Evolutionary conservation across 768 basidiomycete genomes (phyloP), one percentile per base, ranked within the genome.

Genomic region (Cubamyces sp.): DNA sequence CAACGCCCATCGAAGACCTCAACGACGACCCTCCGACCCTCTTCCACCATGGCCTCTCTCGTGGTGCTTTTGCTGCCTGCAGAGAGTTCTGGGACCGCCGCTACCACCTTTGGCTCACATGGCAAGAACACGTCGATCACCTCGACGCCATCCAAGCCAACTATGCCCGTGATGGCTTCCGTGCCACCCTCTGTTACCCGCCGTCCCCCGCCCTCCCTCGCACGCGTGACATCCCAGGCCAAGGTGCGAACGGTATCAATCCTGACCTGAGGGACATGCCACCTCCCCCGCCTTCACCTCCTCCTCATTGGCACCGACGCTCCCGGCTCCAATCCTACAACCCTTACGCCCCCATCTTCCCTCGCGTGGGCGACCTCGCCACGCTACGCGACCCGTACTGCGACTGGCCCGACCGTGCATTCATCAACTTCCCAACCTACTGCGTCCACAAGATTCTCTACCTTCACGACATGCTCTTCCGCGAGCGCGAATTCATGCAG

Each of bases 341-440:
- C 34, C 54, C 63, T 14, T 52, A 57, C 25, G 19, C 54, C 7
- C 42, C 54, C 16, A 57, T 64, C 54, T 64, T 60, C 19, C 63
- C 63, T 1, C 58, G 63, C 16, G 1, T 60, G 15, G 63, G 63
- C 34, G 59, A 64, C 49, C 39, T 64, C 28, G 9, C 30, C 15
- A 48, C 59, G 2, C 25, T 64, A 23, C 58, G 58, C 42, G 55
- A 64, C 26, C 58, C 58, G 4, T 34, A 34, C 26, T 54, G 58
- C 45, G 63, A 64, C 58, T 40, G 30, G 45, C 14, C 25, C 21
- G 63, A 64, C 54, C 40, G 63, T 7, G 43, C 42, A 19, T 64
- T 56, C 49, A 43, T 60, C 49, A 16, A 34, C 34, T 51, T 47
- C 18, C 63, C 63, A 1, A 40, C 58, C 1, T 56, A 60, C 50